Evolutionary conservation across 2,329 filamentous ascomycete species (phyloP), one percentile per base, ranked within the genome.

Genomic region (Fusarium oligoseptatum): DNA sequence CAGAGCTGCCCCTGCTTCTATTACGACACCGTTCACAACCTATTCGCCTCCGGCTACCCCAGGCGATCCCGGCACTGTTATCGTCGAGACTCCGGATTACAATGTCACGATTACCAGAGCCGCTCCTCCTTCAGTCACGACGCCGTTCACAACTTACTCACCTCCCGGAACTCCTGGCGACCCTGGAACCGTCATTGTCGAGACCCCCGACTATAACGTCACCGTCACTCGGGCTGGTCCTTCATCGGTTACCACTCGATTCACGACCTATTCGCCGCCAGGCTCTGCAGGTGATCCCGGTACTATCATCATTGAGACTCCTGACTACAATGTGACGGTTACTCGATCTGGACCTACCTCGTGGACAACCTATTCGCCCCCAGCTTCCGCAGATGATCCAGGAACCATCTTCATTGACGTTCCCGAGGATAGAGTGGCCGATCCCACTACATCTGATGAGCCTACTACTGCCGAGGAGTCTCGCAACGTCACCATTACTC

Each of bases 61-160:
- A 22, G 56, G 70, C 17, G 71, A 73, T 4, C 71, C 71, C n/a
- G 71, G 71, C 29, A 73, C 71, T 6, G 29, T 73, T 12, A 57
- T 73, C 5, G 37, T 73, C 3, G 71, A 43, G n/a, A 61, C 73
- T 43, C 39, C 39, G 3, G 52, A 45, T 3, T 58, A 57, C 29
- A 65, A 61, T 37, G 64, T 67, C 22, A 67, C 64, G 4, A 56
- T 41, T 17, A 67, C 64, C n/a, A n/a, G 48, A 14, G 48, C 37
- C 5, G 57, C 17, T 22, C 29, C 57, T 8, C 5, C 22, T 11
- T 37, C 55, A 1, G 6, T 60, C n/a, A 60, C 64, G 2, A 37
- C 55, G 2, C 32, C 55, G 3, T 66, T 64, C 7, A 64, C 62
- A 15, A 64, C 62, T 1, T 64, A 64, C 6, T 50, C 43, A 11